Evolutionary conservation across 2,329 filamentous ascomycete species (phyloP), one percentile per base, ranked within the genome.

Genomic region (Triangularia verruculosa): DNA sequence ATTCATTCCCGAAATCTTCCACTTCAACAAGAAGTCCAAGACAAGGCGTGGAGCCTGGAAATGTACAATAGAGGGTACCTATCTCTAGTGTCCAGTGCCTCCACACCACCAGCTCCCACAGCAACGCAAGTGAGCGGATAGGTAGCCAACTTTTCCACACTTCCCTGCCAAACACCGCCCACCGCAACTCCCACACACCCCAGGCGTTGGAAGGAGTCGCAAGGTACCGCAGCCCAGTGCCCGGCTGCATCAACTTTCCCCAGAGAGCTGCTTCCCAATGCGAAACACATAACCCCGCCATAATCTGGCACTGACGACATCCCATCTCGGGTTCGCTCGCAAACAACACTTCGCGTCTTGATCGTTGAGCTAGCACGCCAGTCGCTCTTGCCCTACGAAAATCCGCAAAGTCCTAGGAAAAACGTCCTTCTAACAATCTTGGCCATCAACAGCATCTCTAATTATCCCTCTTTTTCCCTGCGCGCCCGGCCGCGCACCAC

Each of bases 271-370:
- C 51, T 61, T 57, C 61, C 66, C 64, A 68, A 72, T 71, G 69
- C 72, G 70, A 73, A 73, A 72, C 72, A 71, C 68, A 71, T 70
- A 71, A 73, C 73, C 73, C 73, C 72, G 72, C 73, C 72, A 72
- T 70, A 69, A 67, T 66, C 70, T 66, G 64, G 69, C 66, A 70
- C 68, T 71, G 68, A 72, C 70, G 70, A 72, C 70, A 72, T 69
- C 51, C 51, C 15, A 15, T 28, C 51, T 54, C 20, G 20, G 7
- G n/a, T 25, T 54, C 51, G 25, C 25, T 28, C 51, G 5, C 51
- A 27, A 24, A 52, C 43, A 64, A 32, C 53, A 43, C 53, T 59
- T 57, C 39, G 54, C 58, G 39, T 58, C 55, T 54, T 32, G 51
- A 56, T 32, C 47, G 55, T 15, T 24, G 12, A n/a, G 51, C 25